Conservation (phyloP, 179 eudicot species). For the Silene noctiflora region DNA sequence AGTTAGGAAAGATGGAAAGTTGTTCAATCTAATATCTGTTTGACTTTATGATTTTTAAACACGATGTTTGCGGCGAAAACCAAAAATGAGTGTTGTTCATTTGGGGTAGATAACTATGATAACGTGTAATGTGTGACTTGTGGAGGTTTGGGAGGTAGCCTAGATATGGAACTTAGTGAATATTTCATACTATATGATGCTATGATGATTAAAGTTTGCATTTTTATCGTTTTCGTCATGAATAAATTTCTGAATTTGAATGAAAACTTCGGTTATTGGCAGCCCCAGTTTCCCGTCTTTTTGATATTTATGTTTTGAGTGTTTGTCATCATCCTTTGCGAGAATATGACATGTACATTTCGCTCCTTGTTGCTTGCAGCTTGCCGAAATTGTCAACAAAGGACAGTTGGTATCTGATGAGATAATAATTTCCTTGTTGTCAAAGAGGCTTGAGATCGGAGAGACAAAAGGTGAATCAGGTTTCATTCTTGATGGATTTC, state of each 20-base stretch:
- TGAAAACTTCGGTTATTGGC: not conserved
- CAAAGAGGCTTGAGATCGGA: conserved; percentile 91
- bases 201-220: not conserved
- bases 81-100: no score
- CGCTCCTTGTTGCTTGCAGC: conserved; percentile 41
- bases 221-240: not conserved
- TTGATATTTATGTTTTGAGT: not conserved
- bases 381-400: conserved; percentile 86
- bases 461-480: conserved; percentile 89
- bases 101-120: no score
- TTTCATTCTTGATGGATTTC: conserved; percentile 97
- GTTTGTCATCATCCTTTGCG: not conserved
- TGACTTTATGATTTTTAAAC: no score
- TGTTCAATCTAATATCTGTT: no score
- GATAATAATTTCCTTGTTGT: conserved; percentile 68
- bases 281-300: not conserved
- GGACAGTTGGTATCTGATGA: conserved; percentile 96
- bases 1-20: no score
- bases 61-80: no score
- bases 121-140: not conserved
- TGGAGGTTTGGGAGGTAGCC: not conserved
- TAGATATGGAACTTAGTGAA: not conserved
- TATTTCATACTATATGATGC: not conserved
- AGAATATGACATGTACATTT: not conserved
- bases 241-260: not conserved